Percentiles rank a stretch among this genome's conserved stretches.
phyloP scores from a whole-genome alignment of 257 asterid genomes.

The Forsythia viridissima region DNA sequence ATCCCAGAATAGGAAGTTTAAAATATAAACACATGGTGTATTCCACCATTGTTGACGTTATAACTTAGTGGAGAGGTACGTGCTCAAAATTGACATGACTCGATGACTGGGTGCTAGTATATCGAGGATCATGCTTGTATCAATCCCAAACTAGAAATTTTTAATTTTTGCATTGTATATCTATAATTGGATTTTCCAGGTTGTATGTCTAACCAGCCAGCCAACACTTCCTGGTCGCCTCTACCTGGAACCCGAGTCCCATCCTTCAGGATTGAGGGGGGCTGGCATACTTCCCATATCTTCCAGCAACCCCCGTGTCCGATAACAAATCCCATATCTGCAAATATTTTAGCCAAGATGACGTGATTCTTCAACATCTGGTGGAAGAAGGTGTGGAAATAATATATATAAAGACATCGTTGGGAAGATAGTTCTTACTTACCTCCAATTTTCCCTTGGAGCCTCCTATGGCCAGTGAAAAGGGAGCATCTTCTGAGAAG shows the following conservation, averaged over 20 bases:
- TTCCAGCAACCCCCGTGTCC: conserved; percentile 51
- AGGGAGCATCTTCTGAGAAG: conserved; percentile 76
- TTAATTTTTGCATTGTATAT: neutral
- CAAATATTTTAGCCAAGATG: conserved; percentile 15
- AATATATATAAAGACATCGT: neutral
- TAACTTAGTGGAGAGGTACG: neutral
- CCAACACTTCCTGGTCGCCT: neutral
- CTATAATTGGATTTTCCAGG: neutral
- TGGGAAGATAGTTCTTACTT: conserved; percentile 5
- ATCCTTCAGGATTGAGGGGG: neutral
- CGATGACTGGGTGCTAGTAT: neutral
- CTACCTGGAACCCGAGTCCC: neutral
- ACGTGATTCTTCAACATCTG: neutral
- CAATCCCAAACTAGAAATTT: too few relatives aligned
- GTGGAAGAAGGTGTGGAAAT: neutral
- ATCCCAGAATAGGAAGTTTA: too few relatives aligned
- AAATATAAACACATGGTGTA: neutral
- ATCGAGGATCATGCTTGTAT: neutral
- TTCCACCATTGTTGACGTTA: neutral
- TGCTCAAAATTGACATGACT: neutral
- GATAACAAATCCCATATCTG: conserved; percentile 71
- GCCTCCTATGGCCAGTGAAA: conserved; percentile 78
- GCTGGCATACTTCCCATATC: conserved; percentile 43
- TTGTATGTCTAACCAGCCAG: neutral
- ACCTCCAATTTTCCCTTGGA: conserved; percentile 84